phyloP scores from a whole-genome alignment of 345 rosid genomes.

The Brassica nigra region DNA sequence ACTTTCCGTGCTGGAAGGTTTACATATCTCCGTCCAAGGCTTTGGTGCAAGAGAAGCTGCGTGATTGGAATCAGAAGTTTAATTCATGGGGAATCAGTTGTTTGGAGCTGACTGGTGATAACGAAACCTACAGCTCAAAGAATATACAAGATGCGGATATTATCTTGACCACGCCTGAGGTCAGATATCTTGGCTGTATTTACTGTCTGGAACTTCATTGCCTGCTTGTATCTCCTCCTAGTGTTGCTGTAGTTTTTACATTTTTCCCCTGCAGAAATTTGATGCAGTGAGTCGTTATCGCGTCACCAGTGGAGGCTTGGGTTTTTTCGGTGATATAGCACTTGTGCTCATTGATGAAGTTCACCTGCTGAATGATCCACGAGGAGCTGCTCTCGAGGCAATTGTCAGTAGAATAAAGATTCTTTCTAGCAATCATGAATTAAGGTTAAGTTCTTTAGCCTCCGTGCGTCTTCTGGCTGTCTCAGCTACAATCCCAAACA shows the following conservation, averaged over 20 bases:
- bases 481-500: slow-evolving; percentile 95
- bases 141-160: slow-evolving; percentile 89
- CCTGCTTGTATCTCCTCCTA: slow-evolving; percentile 13
- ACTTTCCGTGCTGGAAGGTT: slow-evolving; percentile 39
- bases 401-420: slow-evolving; percentile 91
- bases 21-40: slow-evolving; percentile 97
- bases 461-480: slow-evolving; percentile 81
- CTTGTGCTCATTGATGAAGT: slow-evolving; percentile 96
- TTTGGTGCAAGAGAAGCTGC: slow-evolving; percentile 91
- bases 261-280: slow-evolving; percentile 65
- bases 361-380: slow-evolving; percentile 89
- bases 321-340: slow-evolving; percentile 90
- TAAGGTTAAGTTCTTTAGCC: slow-evolving; percentile 77
- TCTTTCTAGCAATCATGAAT: slow-evolving; percentile 72
- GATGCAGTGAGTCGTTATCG: slow-evolving; percentile 93
- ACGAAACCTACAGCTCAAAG: slow-evolving; percentile 67
- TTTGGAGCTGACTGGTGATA: slow-evolving; percentile 93
- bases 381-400: slow-evolving; percentile 97
- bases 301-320: slow-evolving; percentile 86
- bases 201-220: slow-evolving; percentile 1
- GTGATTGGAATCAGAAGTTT: slow-evolving; percentile 87
- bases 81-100: slow-evolving; percentile 80
- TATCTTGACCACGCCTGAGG: slow-evolving; percentile 97
- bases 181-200: slow-evolving; percentile 35
- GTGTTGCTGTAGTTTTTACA: not conserved